Evolutionary conservation across 192 early-diverging fungal species (phyloP).

Genomic region (Nowakowskiella sp.): DNA sequence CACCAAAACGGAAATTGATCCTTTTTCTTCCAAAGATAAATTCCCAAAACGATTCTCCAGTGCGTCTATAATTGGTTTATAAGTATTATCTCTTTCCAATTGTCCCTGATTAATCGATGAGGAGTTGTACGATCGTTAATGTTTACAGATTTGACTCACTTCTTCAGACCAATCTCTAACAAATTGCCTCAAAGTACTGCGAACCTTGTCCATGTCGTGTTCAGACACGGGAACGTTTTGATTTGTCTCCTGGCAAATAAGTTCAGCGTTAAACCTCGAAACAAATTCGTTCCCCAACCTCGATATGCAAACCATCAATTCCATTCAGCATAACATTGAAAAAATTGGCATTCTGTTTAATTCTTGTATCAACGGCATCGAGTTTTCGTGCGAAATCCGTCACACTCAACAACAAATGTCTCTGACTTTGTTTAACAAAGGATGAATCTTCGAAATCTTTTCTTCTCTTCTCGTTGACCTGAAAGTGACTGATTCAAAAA

Average conservation of each 20-base stretch:
- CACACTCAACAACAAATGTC: slow-evolving; percentile 6
- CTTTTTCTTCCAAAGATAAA: slow-evolving; percentile 49
- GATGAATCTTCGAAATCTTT: slow-evolving; percentile 15
- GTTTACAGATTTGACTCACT: slow-evolving; percentile 26
- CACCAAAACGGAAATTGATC: slow-evolving; percentile 64
- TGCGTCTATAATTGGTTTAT: slow-evolving; percentile 68
- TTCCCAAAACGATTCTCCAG: slow-evolving; percentile 53
- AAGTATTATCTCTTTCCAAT: slow-evolving; percentile 68
- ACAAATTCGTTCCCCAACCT: slow-evolving; percentile 6
- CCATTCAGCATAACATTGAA: slow-evolving; percentile 12
- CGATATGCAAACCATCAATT: slow-evolving; percentile 4
- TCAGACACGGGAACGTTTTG: slow-evolving; percentile 34
- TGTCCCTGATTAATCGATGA: slow-evolving; percentile 38
- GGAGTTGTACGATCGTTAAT: not conserved
- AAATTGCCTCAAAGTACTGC: slow-evolving; percentile 86
- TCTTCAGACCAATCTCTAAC: slow-evolving; percentile 90
- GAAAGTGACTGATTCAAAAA: too few species aligned
- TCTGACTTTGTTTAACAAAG: slow-evolving; percentile 10
- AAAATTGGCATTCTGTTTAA: slow-evolving; percentile 18
- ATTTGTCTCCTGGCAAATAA: not conserved
- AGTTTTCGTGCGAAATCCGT: slow-evolving; percentile 12
- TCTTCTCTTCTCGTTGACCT: slow-evolving; percentile 29
- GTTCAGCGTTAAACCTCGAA: not conserved
- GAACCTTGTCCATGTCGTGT: slow-evolving; percentile 73
- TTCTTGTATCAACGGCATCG: slow-evolving; percentile 8